These are phyloP conservation scores for Orbilia javanica DNA, from an alignment of 2,329 filamentous ascomycete species.

Conservation along the genomic window DNA sequence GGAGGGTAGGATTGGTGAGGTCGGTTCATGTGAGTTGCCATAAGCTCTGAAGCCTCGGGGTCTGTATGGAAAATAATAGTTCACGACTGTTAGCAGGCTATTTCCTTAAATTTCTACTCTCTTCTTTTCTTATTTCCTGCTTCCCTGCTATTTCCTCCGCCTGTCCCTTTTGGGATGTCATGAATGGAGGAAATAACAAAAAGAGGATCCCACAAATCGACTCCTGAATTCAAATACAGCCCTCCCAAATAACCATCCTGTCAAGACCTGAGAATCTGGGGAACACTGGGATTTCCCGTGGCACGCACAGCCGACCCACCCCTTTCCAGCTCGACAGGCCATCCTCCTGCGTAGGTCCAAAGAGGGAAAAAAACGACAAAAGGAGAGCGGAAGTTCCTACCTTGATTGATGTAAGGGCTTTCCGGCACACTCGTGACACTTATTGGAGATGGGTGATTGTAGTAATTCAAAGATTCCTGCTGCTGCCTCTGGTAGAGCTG, in stretches of 20 bases:
- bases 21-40: conserved; percentile 77
- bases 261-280: conserved; percentile 30
- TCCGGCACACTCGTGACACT: conserved; percentile 56
- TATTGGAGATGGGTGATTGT: conserved; percentile 54
- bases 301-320: conserved; percentile 32
- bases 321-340: conserved; percentile 43
- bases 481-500: conserved; percentile 56
- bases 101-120: neutral
- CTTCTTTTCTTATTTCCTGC: neutral
- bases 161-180: neutral
- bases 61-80: conserved; percentile 19
- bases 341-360: conserved; percentile 3
- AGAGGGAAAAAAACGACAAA: conserved; percentile 4
- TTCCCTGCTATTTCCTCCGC: neutral
- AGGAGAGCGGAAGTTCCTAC: conserved; percentile 37
- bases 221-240: conserved; percentile 8
- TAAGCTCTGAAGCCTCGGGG: conserved; percentile 63
- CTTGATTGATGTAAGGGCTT: conserved; percentile 58
- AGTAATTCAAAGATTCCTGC: conserved; percentile 57
- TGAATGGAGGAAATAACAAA: conserved; percentile 1
- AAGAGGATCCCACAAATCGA: neutral
- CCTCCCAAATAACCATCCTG: neutral
- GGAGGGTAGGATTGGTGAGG: conserved; percentile 76
- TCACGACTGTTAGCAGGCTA: conserved; percentile 19
- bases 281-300: conserved; percentile 31